A percentile compares a stretch with the other conserved stretches of the same genome.
These are phyloP conservation scores for Blastobotrys elegans DNA, from an alignment of 1,139 yeast genomes.

Conservation along the genomic window DNA sequence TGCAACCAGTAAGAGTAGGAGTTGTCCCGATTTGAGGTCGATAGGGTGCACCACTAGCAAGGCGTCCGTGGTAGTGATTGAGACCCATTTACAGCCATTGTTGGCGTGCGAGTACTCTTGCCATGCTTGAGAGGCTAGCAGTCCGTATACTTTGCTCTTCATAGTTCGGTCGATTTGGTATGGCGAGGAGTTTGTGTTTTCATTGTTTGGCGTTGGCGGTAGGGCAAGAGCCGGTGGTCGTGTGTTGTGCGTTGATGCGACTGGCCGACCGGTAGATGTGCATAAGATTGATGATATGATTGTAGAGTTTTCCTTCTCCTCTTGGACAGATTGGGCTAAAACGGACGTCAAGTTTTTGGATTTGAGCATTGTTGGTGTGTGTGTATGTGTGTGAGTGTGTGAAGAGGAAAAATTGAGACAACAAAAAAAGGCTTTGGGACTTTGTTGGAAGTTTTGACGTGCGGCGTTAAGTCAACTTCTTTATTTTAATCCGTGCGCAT, in stretches of 20 bases:
- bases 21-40: conserved; percentile 18
- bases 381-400: background rate
- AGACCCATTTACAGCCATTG: conserved; percentile 23
- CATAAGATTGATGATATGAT: conserved; percentile 29
- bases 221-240: conserved; percentile 25
- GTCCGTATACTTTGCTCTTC: conserved; percentile 29
- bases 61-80: conserved; percentile 26
- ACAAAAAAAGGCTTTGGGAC: background rate
- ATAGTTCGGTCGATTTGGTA: conserved; percentile 26
- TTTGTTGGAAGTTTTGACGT: too few relatives aligned
- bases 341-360: conserved; percentile 26
- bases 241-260: conserved; percentile 27
- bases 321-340: conserved; percentile 27
- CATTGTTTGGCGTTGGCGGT: conserved; percentile 16
- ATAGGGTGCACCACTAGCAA: conserved; percentile 25
- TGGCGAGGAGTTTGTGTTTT: conserved; percentile 17
- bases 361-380: conserved; percentile 22
- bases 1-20: conserved; percentile 26
- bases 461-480: too few relatives aligned
- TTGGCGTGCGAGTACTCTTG: conserved; percentile 23
- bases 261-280: conserved; percentile 25
- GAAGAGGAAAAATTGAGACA: background rate
- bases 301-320: conserved; percentile 18
- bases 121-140: conserved; percentile 30
- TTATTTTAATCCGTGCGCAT: too few relatives aligned